A percentile compares a stretch with the other conserved stretches of the same genome.
phyloP scores from a whole-genome alignment of 2,329 filamentous ascomycete genomes.

The Aspergillus melleus region DNA sequence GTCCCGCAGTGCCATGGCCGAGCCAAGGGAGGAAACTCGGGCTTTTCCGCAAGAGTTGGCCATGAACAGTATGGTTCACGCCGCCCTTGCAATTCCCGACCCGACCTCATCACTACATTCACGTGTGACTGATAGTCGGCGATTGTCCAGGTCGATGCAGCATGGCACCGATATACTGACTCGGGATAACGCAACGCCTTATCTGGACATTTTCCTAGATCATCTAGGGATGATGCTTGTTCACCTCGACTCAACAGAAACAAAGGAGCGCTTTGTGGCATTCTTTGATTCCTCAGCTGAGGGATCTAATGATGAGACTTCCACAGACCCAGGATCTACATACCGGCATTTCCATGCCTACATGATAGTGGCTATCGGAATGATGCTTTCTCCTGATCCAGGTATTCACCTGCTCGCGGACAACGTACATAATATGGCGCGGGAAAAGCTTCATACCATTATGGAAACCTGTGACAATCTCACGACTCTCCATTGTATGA shows the following conservation, averaged over 20 bases:
- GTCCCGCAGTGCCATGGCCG: conserved; percentile 34
- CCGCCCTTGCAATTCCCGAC: conserved; percentile 17
- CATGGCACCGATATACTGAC: neutral
- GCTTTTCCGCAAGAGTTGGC: conserved; percentile 23
- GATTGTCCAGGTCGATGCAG: neutral
- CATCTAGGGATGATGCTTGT: conserved; percentile 9
- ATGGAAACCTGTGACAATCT: conserved; percentile 7
- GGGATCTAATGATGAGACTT: too few relatives aligned
- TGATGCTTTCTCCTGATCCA: conserved; percentile 16
- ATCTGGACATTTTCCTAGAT: conserved; percentile 14
- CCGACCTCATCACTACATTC: conserved; percentile 11
- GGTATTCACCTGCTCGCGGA: conserved; percentile 5
- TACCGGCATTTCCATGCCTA: conserved; percentile 15
- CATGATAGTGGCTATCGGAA: conserved; percentile 15
- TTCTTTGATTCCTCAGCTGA: conserved; percentile 7
- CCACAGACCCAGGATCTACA: neutral
- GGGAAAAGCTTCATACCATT: conserved; percentile 13
- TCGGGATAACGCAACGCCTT: conserved; percentile 6
- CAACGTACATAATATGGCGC: conserved; percentile 11
- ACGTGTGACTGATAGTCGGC: neutral
- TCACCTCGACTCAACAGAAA: conserved; percentile 10
- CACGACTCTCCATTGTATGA: conserved; percentile 17
- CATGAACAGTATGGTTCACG: conserved; percentile 20
- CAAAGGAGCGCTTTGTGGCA: conserved; percentile 11
- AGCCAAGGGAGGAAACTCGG: conserved; percentile 23